Evolutionary conservation across 2,329 filamentous ascomycete species (phyloP).

Genomic region (Penicillium sp.): DNA sequence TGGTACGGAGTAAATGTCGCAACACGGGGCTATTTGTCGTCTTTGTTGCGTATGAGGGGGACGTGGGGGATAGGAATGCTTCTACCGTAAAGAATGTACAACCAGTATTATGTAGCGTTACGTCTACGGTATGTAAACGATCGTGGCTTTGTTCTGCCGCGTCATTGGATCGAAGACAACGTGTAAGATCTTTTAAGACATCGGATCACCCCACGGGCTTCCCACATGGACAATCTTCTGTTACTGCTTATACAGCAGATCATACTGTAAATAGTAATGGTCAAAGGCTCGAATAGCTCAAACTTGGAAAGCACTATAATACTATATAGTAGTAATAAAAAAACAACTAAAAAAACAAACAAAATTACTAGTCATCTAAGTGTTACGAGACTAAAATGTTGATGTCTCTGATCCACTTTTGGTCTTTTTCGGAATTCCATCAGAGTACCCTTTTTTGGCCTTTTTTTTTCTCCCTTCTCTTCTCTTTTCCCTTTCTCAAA

Average conservation of each 20-base stretch:
- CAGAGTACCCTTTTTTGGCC: slow-evolving; percentile 4
- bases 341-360: background rate
- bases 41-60: background rate
- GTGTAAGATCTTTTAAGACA: slow-evolving; percentile 13
- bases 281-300: background rate
- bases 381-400: slow-evolving; percentile 26
- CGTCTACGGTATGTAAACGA: background rate
- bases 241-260: background rate
- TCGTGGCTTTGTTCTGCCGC: slow-evolving; percentile 1
- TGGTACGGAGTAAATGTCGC: background rate
- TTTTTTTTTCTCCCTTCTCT: background rate
- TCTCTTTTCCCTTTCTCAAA: background rate
- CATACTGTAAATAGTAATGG: background rate
- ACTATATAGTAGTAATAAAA: too few species aligned
- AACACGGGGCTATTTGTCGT: background rate
- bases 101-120: background rate
- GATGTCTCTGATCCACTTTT: slow-evolving; percentile 28
- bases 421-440: slow-evolving; percentile 25
- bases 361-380: slow-evolving; percentile 27
- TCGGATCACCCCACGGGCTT: slow-evolving; percentile 16
- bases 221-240: background rate
- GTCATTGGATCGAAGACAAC: slow-evolving; percentile 1
- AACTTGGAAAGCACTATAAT: background rate
- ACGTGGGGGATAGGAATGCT: background rate
- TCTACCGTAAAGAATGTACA: background rate